Percentiles rank a stretch among this genome's conserved stretches.
phyloP scores from a whole-genome alignment of 2,329 filamentous ascomycete species.

The Fusarium liriodendri region DNA sequence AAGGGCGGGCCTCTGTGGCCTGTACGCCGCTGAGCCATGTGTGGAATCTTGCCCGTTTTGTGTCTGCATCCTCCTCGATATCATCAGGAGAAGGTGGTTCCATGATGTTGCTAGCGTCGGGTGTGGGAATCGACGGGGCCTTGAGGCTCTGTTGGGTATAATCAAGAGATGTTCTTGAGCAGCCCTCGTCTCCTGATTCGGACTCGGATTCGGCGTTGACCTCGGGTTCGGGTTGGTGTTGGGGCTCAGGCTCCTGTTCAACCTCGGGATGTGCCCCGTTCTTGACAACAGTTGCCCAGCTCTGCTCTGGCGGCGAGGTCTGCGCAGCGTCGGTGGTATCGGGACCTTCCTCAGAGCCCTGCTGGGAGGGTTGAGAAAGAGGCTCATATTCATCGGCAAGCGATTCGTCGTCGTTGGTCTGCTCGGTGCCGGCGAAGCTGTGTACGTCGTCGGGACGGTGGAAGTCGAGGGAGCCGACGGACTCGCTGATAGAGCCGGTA shows the following conservation, averaged over 20 bases:
- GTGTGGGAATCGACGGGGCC: conserved; percentile 55
- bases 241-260: conserved; percentile 22
- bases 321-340: conserved; percentile 12
- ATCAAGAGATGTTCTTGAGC: conserved; percentile 56
- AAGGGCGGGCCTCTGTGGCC: conserved; percentile 9
- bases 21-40: conserved; percentile 31
- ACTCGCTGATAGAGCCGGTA: conserved; percentile 61
- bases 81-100: conserved; percentile 18
- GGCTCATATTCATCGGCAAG: conserved; percentile 48
- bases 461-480: conserved; percentile 62
- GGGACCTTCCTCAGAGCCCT: conserved; percentile 23
- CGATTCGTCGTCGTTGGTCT: conserved; percentile 58
- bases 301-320: conserved; percentile 22
- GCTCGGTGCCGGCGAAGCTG: conserved; percentile 62
- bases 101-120: conserved; percentile 48
- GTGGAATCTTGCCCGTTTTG: conserved; percentile 12
- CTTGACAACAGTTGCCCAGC: conserved; percentile 30
- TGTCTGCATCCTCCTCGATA: conserved; percentile 17
- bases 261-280: conserved; percentile 26
- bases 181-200: conserved; percentile 57
- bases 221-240: conserved; percentile 9
- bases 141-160: conserved; percentile 62
- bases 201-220: conserved; percentile 43
- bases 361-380: conserved; percentile 7
- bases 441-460: conserved; percentile 63